These are phyloP conservation scores for Coprinopsis cinerea DNA, from an alignment of 768 basidiomycete genomes.

Conservation along the genomic window DNA sequence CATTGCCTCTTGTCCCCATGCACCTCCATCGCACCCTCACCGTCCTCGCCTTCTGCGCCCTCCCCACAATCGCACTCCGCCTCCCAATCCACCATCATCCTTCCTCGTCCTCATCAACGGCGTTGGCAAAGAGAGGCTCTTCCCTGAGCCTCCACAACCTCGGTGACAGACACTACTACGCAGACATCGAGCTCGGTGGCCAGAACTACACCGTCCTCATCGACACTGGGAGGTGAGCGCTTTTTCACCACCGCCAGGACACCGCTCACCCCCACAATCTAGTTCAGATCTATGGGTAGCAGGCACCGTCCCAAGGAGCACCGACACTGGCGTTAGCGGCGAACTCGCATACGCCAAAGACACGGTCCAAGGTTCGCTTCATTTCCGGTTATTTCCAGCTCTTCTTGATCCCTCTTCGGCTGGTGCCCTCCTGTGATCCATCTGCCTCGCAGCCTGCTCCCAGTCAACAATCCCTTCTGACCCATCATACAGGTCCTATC, in stretches of 20 bases:
- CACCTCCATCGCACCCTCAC: too few relatives aligned
- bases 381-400: too few relatives aligned
- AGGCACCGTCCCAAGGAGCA: conserved; percentile 33
- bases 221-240: conserved; percentile 42
- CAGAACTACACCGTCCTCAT: conserved; percentile 32
- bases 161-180: conserved; percentile 35
- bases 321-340: conserved; percentile 30
- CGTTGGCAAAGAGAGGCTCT: neutral
- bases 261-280: neutral
- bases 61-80: conserved; percentile 2
- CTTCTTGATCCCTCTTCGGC: too few relatives aligned
- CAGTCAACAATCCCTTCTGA: neutral
- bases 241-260: neutral
- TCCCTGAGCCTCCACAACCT: conserved; percentile 24
- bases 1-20: too few relatives aligned
- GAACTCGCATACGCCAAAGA: conserved; percentile 51
- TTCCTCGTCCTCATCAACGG: conserved; percentile 2
- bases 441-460: neutral
- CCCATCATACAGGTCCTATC: conserved; percentile 32
- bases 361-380: conserved; percentile 36
- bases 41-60: conserved; percentile 8
- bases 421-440: conserved; percentile 12
- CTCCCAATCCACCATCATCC: conserved; percentile 4
- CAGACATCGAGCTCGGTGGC: conserved; percentile 32
- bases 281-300: conserved; percentile 67